These are phyloP conservation scores for Peronospora belbahrii DNA, from an alignment of 352 stramenopile genomes.

Conservation along the genomic window DNA sequence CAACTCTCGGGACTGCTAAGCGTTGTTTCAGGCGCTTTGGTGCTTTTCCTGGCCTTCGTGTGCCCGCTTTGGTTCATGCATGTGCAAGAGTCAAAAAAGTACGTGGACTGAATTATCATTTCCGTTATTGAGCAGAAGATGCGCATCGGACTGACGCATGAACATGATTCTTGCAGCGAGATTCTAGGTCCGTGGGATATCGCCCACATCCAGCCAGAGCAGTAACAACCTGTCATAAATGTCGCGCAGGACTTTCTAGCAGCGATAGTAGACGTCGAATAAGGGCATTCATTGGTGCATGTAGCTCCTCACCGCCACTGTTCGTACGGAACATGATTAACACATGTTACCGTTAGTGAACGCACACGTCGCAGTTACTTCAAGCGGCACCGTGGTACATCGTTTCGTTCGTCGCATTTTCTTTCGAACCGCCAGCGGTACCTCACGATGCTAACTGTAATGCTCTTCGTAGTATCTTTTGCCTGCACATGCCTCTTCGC, in stretches of 20 bases:
- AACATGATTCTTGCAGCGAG: constrained; percentile 36
- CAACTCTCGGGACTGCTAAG: constrained; percentile 61
- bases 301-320: not conserved
- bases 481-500: constrained; percentile 13
- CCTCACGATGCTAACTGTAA: constrained; percentile 7
- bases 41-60: constrained; percentile 79
- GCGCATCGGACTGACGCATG: constrained; percentile 17
- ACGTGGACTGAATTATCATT: constrained; percentile 22
- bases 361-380: constrained; percentile 10
- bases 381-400: constrained; percentile 13
- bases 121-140: constrained; percentile 9
- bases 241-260: not conserved
- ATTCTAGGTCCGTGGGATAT: constrained; percentile 91
- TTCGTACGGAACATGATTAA: not conserved
- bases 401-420: constrained; percentile 31
- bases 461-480: constrained; percentile 31
- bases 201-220: constrained; percentile 66
- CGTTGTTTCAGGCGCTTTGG: constrained; percentile 47
- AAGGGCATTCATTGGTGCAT: not conserved
- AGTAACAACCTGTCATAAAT: constrained; percentile 14
- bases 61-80: constrained; percentile 88
- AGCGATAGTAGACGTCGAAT: not conserved
- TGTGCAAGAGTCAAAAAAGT: constrained; percentile 89
- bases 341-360: not conserved
- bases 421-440: constrained; percentile 20